Base-by-base conservation (phyloP, 768 basidiomycete species). In the Auriculariales sp. region DNA sequence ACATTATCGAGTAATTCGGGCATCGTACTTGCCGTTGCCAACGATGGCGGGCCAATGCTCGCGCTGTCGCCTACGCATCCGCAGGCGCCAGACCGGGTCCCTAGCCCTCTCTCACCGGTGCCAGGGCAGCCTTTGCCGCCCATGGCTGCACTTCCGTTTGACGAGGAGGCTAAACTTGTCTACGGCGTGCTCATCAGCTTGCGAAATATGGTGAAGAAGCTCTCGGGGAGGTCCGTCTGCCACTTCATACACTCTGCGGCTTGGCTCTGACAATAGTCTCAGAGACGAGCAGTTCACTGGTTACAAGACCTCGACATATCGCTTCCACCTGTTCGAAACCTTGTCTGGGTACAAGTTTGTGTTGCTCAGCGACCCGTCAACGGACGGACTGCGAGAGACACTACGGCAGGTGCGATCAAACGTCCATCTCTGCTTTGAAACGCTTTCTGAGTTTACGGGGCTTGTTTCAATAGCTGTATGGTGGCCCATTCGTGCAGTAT, bases 151-250 rank as follows among this genome's bases (percentile, higher is more conserved):
- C 68, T 99, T 17, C 71, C 94, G 4, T 98, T 99, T 57, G 95
- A 99, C 60, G 95, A 99, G 63, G 94, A 99, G 64, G 83, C 83
- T 1, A 99, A 99, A 62, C 74, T 99, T 53, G 93, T 99, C 0
- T 99, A 98, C 62, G 95, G 95, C 50, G 88, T 99, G 49, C 72
- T 98, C 12, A 70, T 97, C 35, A 92, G 89, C 5, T 61, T 99
- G 57, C 69, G 90, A 49, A 92, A 90, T 64, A 94, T 98, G 92
- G 71, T 94, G 60, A 94, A 81, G 71, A 98, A 95, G 64, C 65
- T 99, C 9, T 86, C 93, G 11, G 81, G 84, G 56, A 74, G 81
- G 94, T 92, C 55, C 33, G 68, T 57, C 29, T n/a, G 25, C 11
- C 15, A 36, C 15, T 52, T 33, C 51, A 49, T 29, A 39, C 22